Conservation (phyloP, 2,329 filamentous ascomycete genomes). For the Lomentospora prolificans region DNA sequence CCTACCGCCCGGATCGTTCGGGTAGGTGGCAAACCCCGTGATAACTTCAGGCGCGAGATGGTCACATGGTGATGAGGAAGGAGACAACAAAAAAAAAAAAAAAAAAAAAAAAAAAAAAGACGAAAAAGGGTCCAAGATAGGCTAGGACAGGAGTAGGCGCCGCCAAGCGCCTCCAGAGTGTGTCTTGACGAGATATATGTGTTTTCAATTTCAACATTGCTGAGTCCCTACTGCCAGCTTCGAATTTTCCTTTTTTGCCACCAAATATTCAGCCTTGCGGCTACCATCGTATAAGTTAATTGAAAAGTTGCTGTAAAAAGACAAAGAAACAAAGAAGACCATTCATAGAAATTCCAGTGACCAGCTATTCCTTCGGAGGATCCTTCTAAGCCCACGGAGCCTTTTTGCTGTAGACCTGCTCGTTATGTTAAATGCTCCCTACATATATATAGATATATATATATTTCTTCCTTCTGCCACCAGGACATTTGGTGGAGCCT, state of each 20-base stretch:
- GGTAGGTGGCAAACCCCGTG: too few relatives aligned
- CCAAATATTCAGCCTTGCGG: slow-evolving; percentile 1
- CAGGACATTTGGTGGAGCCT: background rate
- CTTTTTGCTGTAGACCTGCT: background rate
- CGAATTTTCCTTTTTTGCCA: background rate
- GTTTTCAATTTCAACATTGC: background rate
- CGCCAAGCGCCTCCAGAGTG: background rate
- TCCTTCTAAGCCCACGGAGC: background rate
- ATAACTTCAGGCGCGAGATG: too few relatives aligned
- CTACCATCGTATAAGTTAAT: background rate
- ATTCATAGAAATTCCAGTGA: too few relatives aligned
- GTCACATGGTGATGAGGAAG: too few relatives aligned
- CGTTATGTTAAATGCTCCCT: too few relatives aligned
- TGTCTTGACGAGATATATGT: background rate
- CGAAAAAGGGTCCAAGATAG: background rate
- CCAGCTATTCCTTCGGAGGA: background rate
- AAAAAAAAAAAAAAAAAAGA: slow-evolving; percentile 1
- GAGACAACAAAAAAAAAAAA: too few relatives aligned
- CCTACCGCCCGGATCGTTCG: too few relatives aligned
- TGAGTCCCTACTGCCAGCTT: background rate
- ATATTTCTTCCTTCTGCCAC: background rate
- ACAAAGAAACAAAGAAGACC: background rate
- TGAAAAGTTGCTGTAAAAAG: background rate
- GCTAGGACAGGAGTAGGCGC: too few relatives aligned
- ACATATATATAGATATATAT: too few relatives aligned